Evolutionary conservation across 148 eudicot genomes (phyloP), one percentile per base, ranked within the genome.

Genomic region (Silene uniflora): DNA sequence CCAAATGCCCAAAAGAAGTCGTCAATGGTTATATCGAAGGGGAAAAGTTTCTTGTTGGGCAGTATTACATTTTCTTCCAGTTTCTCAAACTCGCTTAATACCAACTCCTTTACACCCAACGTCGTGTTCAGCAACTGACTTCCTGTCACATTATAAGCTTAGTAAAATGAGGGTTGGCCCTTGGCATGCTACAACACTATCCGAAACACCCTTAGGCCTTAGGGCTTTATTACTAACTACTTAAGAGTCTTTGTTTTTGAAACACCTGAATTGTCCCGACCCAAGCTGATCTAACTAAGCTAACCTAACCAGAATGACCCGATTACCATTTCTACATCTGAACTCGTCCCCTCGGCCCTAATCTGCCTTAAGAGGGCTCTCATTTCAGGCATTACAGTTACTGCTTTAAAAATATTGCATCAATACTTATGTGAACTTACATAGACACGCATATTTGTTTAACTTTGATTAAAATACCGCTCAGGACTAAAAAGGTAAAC

Each of bases 1-100:
- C 98, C 99, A 79, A 96, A 96, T 27, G 97, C 98, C 99, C 99
- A 96, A 17, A 91, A 72, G 86, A 92, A 96, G 79, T 96, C 98
- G 44, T 92, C 90, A 17, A 82, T 64, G 62, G 93, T 87, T 83
- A 96, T 71, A 22, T 86, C 83, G 67, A 80, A 85, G 54, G 94
- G 97, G 79, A 96, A 96, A 59, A 96, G 97, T 81, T 82, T 76
- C 88, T 85, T 84, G 80, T 95, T 69, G 58, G 86, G 85, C 69
- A 88, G 84, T 76, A 91, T 77, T 71, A 96, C 86, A 78, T 92
- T 87, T 73, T 90, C 85, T 75, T 89, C 87, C 66, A 91, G 84
- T 76, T 85, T 87, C 10, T 81, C 73, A 80, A 96, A 96, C 80
- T 96, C 99, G 85, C 76, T 89, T 80, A 85, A 75, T 60, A 92